Percentiles rank a stretch among this genome's conserved stretches.
Evolutionary conservation across 345 rosid species (phyloP).

Genomic region (Sisymbrium altissimum): DNA sequence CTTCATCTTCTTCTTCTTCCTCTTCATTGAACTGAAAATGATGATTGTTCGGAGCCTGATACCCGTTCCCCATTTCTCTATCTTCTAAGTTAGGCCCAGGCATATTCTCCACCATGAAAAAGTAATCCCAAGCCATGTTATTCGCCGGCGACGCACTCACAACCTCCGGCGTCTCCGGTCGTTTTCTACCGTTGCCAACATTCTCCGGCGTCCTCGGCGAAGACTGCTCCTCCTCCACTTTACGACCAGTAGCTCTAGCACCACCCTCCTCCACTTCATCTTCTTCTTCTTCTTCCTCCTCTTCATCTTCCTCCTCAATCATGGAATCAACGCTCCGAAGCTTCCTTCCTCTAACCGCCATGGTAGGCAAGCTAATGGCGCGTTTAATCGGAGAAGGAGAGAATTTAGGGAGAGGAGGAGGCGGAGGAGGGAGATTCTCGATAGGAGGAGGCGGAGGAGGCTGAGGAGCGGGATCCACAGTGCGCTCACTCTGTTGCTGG

Average conservation of each 20-base stretch:
- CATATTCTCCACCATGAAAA: constrained; percentile 60
- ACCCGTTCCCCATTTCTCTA: constrained; percentile 32
- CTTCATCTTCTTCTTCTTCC: constrained; percentile 22
- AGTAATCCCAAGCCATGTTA: constrained; percentile 61
- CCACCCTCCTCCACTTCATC: constrained; percentile 35
- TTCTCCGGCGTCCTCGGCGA: constrained; percentile 28
- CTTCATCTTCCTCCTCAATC: constrained; percentile 56
- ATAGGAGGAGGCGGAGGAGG: constrained; percentile 66
- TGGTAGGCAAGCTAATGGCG: constrained; percentile 61
- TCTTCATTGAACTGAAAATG: constrained; percentile 24
- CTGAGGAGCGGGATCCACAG: constrained; percentile 39
- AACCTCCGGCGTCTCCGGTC: constrained; percentile 31
- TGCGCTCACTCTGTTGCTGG: constrained; percentile 27
- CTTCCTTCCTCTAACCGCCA: constrained; percentile 37
- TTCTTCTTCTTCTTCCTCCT: constrained; percentile 39
- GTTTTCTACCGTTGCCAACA: constrained; percentile 35
- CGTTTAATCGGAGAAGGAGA: constrained; percentile 82
- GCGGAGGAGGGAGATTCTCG: constrained; percentile 66
- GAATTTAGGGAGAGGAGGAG: constrained; percentile 76
- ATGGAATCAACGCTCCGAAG: constrained; percentile 35
- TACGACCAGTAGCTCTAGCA: not conserved
- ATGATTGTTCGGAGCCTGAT: constrained; percentile 15
- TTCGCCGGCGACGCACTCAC: constrained; percentile 41
- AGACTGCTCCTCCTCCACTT: constrained; percentile 19
- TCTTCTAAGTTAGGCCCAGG: constrained; percentile 53